Conservation (phyloP, 331 rosid genomes). For the Spiraea crenata region DNA sequence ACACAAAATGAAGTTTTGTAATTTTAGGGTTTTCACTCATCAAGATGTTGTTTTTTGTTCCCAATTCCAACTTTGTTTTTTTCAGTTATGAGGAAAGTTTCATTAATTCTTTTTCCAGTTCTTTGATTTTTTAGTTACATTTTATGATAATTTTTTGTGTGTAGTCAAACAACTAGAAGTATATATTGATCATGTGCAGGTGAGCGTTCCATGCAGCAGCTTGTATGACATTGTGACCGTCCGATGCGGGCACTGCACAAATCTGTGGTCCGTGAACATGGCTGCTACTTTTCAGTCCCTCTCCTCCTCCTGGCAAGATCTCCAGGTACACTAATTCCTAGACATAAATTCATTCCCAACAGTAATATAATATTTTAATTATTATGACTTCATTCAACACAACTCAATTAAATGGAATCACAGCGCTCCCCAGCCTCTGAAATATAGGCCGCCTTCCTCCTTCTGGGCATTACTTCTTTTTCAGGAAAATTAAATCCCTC, state of each 20-base stretch:
- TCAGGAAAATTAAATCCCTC: slow-evolving; percentile 37
- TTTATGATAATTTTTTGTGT: no score
- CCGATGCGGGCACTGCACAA: slow-evolving; percentile 99
- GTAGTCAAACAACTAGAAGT: no score
- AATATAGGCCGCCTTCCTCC: slow-evolving; percentile 38
- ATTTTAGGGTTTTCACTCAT: no score
- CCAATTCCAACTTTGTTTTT: no score
- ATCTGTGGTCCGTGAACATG: slow-evolving; percentile 99
- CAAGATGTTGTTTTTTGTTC: no score
- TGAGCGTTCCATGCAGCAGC: slow-evolving; percentile 99
- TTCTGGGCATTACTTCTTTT: slow-evolving; percentile 31
- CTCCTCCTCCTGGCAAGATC: slow-evolving; percentile 91
- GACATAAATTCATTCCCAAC: no score
- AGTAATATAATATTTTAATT: no score
- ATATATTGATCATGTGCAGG: slow-evolving; percentile 44
- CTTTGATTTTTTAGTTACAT: no score
- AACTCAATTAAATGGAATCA: no score
- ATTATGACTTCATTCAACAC: background rate
- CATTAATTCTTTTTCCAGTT: no score
- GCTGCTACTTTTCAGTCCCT: slow-evolving; percentile 94
- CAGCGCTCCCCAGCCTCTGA: slow-evolving; percentile 11
- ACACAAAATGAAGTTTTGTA: slow-evolving; percentile 6
- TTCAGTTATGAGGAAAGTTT: no score
- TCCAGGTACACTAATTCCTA: slow-evolving; percentile 29
- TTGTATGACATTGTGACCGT: slow-evolving; percentile 93